phyloP scores from a whole-genome alignment of 202 grass and related monocot species.

The Tripidium arundinaceum region DNA sequence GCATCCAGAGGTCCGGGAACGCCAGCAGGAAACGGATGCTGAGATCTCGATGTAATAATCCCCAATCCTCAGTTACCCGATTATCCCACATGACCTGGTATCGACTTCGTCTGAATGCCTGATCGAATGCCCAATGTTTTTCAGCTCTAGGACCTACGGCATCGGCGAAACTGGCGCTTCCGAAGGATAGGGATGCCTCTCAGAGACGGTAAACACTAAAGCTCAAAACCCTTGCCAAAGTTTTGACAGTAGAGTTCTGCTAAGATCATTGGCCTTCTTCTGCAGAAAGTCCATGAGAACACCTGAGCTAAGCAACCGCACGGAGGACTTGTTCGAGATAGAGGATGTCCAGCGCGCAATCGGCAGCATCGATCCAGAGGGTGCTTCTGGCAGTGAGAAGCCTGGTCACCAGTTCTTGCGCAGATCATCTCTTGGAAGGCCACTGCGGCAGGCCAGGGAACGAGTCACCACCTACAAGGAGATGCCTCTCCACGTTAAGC shows the following conservation, averaged over 20 bases:
- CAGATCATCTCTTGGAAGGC: conserved; percentile 56
- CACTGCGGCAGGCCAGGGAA: conserved; percentile 44
- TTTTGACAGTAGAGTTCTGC: not conserved
- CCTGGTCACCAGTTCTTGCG: conserved; percentile 18
- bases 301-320: conserved; percentile 9
- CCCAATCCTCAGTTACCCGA: no score
- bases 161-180: not conserved
- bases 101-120: not conserved
- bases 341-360: conserved; percentile 35
- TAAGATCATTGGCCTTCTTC: not conserved
- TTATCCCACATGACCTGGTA: no score
- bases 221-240: no score
- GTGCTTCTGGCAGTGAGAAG: not conserved
- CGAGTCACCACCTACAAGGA: conserved; percentile 4
- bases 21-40: conserved; percentile 42
- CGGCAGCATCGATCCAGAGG: not conserved
- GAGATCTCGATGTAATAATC: conserved; percentile 22
- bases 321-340: conserved; percentile 46
- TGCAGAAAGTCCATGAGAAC: conserved; percentile 62
- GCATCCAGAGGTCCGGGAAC: conserved; percentile 24
- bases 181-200: conserved; percentile 24
- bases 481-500: no score
- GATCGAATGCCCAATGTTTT: conserved; percentile 3
- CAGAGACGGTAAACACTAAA: conserved; percentile 35
- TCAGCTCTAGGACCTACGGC: conserved; percentile 40